A percentile compares a stretch with the other conserved stretches of the same genome.
phyloP scores from a whole-genome alignment of 2,329 filamentous ascomycete species.

The Westerdykella ornata region DNA sequence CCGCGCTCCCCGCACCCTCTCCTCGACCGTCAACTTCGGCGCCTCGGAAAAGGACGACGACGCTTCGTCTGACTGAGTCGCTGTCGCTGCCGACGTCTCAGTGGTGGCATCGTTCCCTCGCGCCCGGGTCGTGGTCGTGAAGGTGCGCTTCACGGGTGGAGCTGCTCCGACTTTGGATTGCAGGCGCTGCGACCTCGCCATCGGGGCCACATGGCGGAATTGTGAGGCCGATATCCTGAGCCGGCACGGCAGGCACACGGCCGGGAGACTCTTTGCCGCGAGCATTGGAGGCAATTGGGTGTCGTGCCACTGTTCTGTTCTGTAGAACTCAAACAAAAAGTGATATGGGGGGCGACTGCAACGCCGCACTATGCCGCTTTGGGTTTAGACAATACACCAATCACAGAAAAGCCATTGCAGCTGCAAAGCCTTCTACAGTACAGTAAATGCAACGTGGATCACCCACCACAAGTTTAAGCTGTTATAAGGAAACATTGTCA shows the following conservation, averaged over 20 bases:
- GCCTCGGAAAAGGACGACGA: constrained; percentile 12
- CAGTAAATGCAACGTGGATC: too few relatives aligned
- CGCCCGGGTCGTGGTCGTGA: constrained; percentile 15
- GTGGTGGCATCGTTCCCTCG: constrained; percentile 11
- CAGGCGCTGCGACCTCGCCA: constrained; percentile 3
- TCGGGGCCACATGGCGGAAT: constrained; percentile 17
- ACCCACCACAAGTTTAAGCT: too few relatives aligned
- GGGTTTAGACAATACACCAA: background rate
- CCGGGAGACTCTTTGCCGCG: constrained; percentile 22
- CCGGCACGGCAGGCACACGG: constrained; percentile 30
- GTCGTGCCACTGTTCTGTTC: background rate
- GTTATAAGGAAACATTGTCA: too few relatives aligned
- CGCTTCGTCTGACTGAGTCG: constrained; percentile 3
- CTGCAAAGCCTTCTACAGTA: too few relatives aligned
- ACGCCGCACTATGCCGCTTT: background rate
- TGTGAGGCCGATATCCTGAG: constrained; percentile 22
- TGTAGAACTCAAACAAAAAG: background rate
- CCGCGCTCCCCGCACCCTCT: constrained; percentile 62
- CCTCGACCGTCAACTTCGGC: constrained; percentile 45
- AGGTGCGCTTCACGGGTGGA: constrained; percentile 13
- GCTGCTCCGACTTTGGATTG: constrained; percentile 1
- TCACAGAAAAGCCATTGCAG: background rate
- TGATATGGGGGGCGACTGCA: background rate
- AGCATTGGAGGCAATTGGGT: constrained; percentile 22
- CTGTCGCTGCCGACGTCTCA: background rate